Evolutionary conservation across 2,329 filamentous ascomycete species (phyloP).

Genomic region (Catunica adiposa): DNA sequence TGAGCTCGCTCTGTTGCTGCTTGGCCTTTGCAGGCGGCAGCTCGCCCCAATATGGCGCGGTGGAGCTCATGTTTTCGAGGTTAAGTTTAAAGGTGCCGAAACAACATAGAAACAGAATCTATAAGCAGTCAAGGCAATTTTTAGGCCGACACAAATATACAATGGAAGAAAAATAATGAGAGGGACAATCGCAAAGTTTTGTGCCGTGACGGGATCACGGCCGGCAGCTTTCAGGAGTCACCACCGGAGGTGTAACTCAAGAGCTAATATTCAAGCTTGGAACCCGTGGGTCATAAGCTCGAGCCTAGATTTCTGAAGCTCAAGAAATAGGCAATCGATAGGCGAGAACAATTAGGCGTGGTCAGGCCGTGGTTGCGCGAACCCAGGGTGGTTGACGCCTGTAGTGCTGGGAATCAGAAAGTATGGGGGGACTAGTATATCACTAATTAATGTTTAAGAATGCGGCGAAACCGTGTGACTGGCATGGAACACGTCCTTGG

Average conservation of each 20-base stretch:
- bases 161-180: neutral
- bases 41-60: slow-evolving; percentile 10
- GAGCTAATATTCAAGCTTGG: neutral
- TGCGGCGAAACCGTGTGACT: neutral
- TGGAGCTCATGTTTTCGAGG: slow-evolving; percentile 9
- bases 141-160: neutral
- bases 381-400: neutral
- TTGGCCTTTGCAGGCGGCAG: slow-evolving; percentile 6
- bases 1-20: slow-evolving; percentile 11
- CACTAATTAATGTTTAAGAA: neutral
- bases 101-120: neutral
- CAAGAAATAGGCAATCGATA: neutral
- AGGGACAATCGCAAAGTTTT: neutral
- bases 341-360: slow-evolving; percentile 12
- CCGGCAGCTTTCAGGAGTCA: neutral
- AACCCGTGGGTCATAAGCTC: neutral
- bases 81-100: neutral
- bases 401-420: neutral
- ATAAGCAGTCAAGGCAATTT: neutral
- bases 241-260: neutral
- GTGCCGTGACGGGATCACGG: neutral
- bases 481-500: neutral
- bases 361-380: neutral
- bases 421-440: neutral
- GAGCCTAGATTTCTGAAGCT: neutral